Evolutionary conservation across 2,329 filamentous ascomycete species (phyloP), one percentile per base, ranked within the genome.

Genomic region (Pseudocercospora fijiensis): DNA sequence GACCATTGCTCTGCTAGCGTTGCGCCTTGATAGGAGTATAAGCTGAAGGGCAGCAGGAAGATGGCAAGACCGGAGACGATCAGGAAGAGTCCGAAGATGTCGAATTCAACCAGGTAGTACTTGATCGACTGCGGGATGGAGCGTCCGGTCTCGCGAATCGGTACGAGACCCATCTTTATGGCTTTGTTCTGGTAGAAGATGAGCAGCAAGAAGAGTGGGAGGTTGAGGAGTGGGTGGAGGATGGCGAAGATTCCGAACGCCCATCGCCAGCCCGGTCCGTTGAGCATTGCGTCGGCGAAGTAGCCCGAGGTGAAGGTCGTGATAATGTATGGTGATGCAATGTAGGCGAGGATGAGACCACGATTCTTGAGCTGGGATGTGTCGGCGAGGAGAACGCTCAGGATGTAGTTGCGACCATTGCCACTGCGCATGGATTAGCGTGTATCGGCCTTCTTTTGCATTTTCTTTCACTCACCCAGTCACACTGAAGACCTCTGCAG

Each of bases 21-120:
- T 4, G 37, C 49, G 9, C 61, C 61, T 16, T 73, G 73, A 58
- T 74, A 76, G 16, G 56, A 70, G 62, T 68, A 71, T 22, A 92
- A 79, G 18, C 80, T 87, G 74, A 92, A 86, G 0, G 89, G 87
- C 6, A 92, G 82, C n/a, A 92, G 78, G 71, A 92, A 86, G 7
- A 90, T 76, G 0, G 84, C 81, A 66, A 89, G 82, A 1, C 87
- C 88, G 1, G 77, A 68, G n/a, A 61, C 58, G 18, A 75, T 60
- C 2, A 74, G 62, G 57, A 74, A 57, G 13, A 72, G 60, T 11
- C 73, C 73, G 26, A 73, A 20, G 11, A 71, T 57, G 57, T 75
- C 73, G 56, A 74, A 74, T 37, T 74, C 69, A 4, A 69, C 57
- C 9, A 64, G 26, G 56, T 73, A 74, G 64, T 72, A 65, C 47